Evolutionary conservation across 2,329 filamentous ascomycete genomes (phyloP).

Genomic region (Bimuria novae-zelandiae): DNA sequence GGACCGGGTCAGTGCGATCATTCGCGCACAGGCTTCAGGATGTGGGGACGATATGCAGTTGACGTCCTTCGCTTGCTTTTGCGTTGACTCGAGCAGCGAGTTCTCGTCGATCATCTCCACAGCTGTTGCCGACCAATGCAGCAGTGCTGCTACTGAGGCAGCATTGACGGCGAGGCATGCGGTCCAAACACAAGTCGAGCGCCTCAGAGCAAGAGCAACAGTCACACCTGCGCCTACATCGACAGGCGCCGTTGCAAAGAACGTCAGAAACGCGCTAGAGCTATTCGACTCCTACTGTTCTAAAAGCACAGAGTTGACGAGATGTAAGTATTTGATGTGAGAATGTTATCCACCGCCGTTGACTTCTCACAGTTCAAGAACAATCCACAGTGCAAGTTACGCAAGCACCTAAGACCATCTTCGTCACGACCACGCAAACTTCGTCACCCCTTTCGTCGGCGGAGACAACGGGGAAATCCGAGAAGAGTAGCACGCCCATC

Average conservation of each 20-base stretch:
- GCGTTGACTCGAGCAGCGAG: conserved; percentile 14
- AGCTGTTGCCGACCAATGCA: conserved; percentile 10
- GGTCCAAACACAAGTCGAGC: neutral
- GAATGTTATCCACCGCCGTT: neutral
- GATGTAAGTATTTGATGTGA: conserved; percentile 11
- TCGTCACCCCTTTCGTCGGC: neutral
- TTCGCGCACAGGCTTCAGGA: conserved; percentile 23
- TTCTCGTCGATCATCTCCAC: conserved; percentile 15
- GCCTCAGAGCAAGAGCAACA: neutral
- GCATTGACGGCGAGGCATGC: conserved; percentile 2
- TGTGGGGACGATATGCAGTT: conserved; percentile 24
- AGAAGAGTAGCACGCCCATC: neutral
- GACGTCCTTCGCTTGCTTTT: conserved; percentile 28
- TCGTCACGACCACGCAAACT: neutral
- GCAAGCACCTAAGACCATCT: neutral
- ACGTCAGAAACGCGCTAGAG: conserved; percentile 13
- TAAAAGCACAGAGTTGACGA: conserved; percentile 16
- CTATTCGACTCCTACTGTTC: conserved; percentile 18
- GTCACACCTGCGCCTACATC: neutral
- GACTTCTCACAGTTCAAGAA: neutral
- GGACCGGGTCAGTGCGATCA: conserved; percentile 22
- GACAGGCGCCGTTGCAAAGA: neutral
- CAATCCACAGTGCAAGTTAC: neutral
- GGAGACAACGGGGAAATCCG: neutral
- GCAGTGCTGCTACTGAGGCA: conserved; percentile 1